A percentile compares a stretch with the other conserved stretches of the same genome.
phyloP scores from a whole-genome alignment of 164 flowering plant species.

The Nymphaea thermarum region DNA sequence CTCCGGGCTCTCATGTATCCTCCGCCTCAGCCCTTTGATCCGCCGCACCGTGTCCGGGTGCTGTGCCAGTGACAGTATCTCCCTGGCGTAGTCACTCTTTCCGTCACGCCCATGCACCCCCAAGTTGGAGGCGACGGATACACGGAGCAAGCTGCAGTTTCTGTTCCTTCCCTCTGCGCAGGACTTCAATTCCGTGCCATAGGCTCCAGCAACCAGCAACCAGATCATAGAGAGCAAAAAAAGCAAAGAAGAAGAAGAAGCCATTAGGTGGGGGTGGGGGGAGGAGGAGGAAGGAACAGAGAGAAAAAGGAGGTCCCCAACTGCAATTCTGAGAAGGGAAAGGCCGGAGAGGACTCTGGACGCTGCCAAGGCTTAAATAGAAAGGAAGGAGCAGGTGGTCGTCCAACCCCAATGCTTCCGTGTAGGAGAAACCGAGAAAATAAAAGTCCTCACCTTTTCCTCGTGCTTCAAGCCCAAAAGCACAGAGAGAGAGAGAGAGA shows the following conservation, averaged over 20 bases:
- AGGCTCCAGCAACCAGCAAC: not conserved
- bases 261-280: not conserved
- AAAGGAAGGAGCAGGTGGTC: not conserved
- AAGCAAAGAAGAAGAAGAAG: not conserved
- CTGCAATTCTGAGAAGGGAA: no score
- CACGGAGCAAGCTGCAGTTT: not conserved
- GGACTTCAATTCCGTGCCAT: not conserved
- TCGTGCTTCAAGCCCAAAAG: not conserved
- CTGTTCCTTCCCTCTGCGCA: not conserved
- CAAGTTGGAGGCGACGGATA: not conserved
- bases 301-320: not conserved
- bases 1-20: constrained; percentile 59
- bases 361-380: not conserved
- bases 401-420: no score
- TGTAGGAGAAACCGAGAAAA: not conserved
- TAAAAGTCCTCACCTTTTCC: not conserved
- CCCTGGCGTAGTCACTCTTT: not conserved
- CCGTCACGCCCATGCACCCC: not conserved
- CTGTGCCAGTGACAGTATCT: constrained; percentile 8
- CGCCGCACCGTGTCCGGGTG: constrained; percentile 22
- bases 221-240: not conserved
- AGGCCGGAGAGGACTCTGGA: not conserved
- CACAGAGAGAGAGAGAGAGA: no score
- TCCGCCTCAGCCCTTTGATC: constrained; percentile 42
- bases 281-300: not conserved